These are phyloP conservation scores for Didymella pinodella DNA, from an alignment of 2,329 filamentous ascomycete species.

Conservation along the genomic window DNA sequence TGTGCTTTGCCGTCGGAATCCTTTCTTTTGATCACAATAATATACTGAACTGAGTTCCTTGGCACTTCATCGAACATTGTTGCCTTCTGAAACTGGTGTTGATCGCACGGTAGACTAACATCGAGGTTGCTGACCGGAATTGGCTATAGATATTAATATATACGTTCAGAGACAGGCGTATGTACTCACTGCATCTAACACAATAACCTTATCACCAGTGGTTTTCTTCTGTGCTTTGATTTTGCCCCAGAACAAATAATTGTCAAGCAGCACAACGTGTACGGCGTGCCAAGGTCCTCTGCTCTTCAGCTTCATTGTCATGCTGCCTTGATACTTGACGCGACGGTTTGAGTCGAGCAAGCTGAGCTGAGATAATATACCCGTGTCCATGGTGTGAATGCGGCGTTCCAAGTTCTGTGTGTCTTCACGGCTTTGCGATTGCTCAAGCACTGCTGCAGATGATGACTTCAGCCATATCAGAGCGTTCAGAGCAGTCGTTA, in stretches of 20 bases:
- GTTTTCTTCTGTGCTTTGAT: slow-evolving; percentile 33
- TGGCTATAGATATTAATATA: slow-evolving; percentile 25
- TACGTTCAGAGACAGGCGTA: not conserved
- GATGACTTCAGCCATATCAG: slow-evolving; percentile 25
- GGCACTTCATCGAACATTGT: slow-evolving; percentile 42
- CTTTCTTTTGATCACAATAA: slow-evolving; percentile 31
- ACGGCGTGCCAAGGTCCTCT: slow-evolving; percentile 43
- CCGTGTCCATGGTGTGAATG: slow-evolving; percentile 30
- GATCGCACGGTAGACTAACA: slow-evolving; percentile 20
- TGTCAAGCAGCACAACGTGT: slow-evolving; percentile 41
- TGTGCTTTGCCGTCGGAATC: slow-evolving; percentile 23
- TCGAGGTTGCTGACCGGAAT: slow-evolving; percentile 28
- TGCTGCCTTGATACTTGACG: slow-evolving; percentile 33
- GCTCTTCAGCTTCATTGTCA: slow-evolving; percentile 43
- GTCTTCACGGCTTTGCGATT: slow-evolving; percentile 33
- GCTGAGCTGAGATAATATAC: slow-evolving; percentile 27
- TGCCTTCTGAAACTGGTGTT: slow-evolving; percentile 33
- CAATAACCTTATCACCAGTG: slow-evolving; percentile 19
- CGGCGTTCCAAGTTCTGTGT: slow-evolving; percentile 35
- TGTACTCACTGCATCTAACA: slow-evolving; percentile 32
- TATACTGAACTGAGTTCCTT: slow-evolving; percentile 34
- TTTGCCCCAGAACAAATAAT: slow-evolving; percentile 43
- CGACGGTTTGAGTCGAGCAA: slow-evolving; percentile 28
- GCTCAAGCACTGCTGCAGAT: slow-evolving; percentile 24
- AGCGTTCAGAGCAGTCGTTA: slow-evolving; percentile 27